Base-by-base conservation (phyloP, 176 grass and related monocot species). In the Puya raimondii region DNA sequence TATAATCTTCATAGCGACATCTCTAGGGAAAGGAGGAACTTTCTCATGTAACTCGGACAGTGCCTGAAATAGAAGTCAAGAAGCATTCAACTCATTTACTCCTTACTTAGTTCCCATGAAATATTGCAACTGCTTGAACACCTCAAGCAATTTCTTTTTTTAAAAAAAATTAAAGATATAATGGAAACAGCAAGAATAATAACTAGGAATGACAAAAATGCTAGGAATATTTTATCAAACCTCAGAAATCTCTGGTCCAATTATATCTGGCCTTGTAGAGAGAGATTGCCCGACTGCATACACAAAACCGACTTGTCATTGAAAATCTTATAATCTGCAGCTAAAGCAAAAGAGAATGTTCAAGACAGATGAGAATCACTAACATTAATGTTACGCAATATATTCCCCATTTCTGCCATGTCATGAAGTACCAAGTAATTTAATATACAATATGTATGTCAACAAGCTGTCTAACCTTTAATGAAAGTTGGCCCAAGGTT, bases 401-500 rank as follows among this genome's bases (percentile, higher is more conserved):
- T 42, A 42, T 42, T 42, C 33, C 33, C 7, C 64, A 51, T 47
- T 12, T 65, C 29, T 48, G 53, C 12, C 12, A 54, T 52, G 14
- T 50, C 33, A 27, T 52, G n/a, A 23, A 17, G 22, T 16, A 64
- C 10, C 25, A 64, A 50, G 23, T 29, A 51, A 26, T 64, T 65
- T 72, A 59, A 76, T 63, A 12, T 78, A 51, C 0, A 58, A 72
- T 74, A 42, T 51, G 17, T 51, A 27, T 58, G 29, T 27, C 21
- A 72, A 82, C 49, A 64, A 79, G 47, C 12, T 75, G 72, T 8
- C 68, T 47, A 53, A 97, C 93, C 93, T 90, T 97, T 97, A 21
- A 97, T 71, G 84, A 97, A 97, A 77, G 89, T 97, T 67, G 93
- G 93, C 8, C 93, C 93, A 81, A 97, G 93, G 64, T 90, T 79